These are phyloP conservation scores for Ustilago trichophora DNA, from an alignment of 1,284 basidiomycete species.

Conservation along the genomic window DNA sequence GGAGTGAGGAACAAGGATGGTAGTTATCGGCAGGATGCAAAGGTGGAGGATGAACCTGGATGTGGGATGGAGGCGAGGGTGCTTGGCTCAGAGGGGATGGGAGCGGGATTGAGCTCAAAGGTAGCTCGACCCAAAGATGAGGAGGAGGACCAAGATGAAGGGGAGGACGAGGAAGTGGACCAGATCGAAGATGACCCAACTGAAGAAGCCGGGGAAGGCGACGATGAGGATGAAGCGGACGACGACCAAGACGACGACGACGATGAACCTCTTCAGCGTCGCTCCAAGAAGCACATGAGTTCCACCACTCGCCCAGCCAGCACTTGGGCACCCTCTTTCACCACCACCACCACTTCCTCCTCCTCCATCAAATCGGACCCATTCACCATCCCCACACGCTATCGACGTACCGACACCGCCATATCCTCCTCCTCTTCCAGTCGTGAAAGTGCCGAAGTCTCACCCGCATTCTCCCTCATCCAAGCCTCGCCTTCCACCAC, in stretches of 20 bases:
- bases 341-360: not conserved
- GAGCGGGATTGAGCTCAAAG: not conserved
- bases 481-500: constrained; percentile 6
- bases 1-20: constrained; percentile 28
- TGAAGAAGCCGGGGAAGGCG: constrained; percentile 22
- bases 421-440: constrained; percentile 29
- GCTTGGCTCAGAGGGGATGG: not conserved
- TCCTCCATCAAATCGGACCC: not conserved
- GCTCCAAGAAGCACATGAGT: constrained; percentile 30
- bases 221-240: constrained; percentile 14
- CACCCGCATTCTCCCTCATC: constrained; percentile 25
- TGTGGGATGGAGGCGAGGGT: constrained; percentile 1
- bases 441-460: constrained; percentile 20
- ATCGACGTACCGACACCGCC: constrained; percentile 11
- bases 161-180: constrained; percentile 29
- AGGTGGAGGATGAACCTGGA: constrained; percentile 35
- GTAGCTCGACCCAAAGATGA: not conserved
- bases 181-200: constrained; percentile 27
- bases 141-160: constrained; percentile 8
- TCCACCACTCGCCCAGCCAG: not conserved
- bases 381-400: constrained; percentile 1
- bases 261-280: constrained; percentile 34
- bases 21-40: constrained; percentile 27
- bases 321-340: not conserved
- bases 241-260: constrained; percentile 32